Evolutionary conservation across 2,329 filamentous ascomycete genomes (phyloP), one percentile per base, ranked within the genome.

Genomic region (Penicillium paneum): DNA sequence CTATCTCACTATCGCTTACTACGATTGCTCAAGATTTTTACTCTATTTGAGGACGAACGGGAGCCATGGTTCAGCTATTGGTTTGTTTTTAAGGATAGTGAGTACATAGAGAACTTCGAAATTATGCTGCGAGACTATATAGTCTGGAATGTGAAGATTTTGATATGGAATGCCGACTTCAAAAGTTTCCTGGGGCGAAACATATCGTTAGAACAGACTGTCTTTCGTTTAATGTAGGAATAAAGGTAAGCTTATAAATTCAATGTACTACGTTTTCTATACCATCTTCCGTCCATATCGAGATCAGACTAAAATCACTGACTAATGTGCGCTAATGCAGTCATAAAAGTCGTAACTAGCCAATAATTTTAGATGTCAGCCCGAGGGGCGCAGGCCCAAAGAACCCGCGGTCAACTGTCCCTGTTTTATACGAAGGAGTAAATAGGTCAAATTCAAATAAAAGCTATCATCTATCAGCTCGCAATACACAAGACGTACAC

Each of bases 141-240:
- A 17, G 43, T 32, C 28, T 62, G 50, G 55, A 62, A 62, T 56
- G 24, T 60, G 24, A 55, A 58, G 46, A 50, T 54, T 28, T 34
- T 62, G 26, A 60, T 54, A 42, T 28, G 40, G 47, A 49, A 60
- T 36, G 41, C 52, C 42, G 55, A 57, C 40, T 62, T 60, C 46
- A 36, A 49, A 44, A 21, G 44, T 46, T 45, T 62, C n/a, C 55
- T 62, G 0, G 41, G 53, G 10, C 39, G 47, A 35, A 45, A 49
- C 12, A 42, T 52, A 12, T 58, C 24, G 15, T 46, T 59, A 28
- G 50, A 59, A 48, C 29, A 54, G 34, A 29, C 42, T 10, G 43
- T 55, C 38, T 59, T 57, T 36, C 54, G 47, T 35, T 49, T 31
- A 40, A 57, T 54, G 43, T 52, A 44, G 54, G 10, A 42, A 32